Conservation (phyloP, 306 rosid species). For the Vigna reflexopilosa region DNA sequence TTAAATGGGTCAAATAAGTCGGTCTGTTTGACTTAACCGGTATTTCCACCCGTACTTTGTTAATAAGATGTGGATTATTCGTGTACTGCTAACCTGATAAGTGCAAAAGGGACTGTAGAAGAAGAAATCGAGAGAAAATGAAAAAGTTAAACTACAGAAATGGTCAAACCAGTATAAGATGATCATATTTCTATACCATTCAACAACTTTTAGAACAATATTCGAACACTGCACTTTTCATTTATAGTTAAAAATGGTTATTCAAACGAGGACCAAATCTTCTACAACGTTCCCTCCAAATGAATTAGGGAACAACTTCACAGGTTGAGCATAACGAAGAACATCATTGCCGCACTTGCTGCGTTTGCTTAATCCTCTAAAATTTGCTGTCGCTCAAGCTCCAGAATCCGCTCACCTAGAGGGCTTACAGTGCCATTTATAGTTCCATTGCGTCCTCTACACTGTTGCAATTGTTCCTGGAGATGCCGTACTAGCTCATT, state of each 20-base stretch:
- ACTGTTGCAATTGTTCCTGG: constrained; percentile 66
- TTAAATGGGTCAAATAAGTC: too few relatives aligned
- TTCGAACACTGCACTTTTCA: constrained; percentile 32
- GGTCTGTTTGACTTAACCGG: too few relatives aligned
- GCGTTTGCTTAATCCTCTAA: constrained; percentile 58
- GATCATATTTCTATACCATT: neutral
- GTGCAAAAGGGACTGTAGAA: neutral
- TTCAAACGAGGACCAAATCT: constrained; percentile 37
- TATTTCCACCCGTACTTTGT: too few relatives aligned
- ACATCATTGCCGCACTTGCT: constrained; percentile 21
- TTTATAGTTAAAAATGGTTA: constrained; percentile 35
- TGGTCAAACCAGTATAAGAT: neutral
- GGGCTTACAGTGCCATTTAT: constrained; percentile 55
- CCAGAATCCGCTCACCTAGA: constrained; percentile 57
- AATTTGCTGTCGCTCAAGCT: constrained; percentile 65
- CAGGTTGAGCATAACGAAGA: constrained; percentile 29
- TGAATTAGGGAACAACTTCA: constrained; percentile 38
- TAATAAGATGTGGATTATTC: too few relatives aligned
- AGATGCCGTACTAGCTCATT: constrained; percentile 78
- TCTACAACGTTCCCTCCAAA: constrained; percentile 36
- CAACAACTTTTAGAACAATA: neutral
- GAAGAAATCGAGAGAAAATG: neutral
- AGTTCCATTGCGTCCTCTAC: constrained; percentile 61
- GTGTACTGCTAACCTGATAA: neutral
- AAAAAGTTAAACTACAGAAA: neutral